Conservation (phyloP, 1,284 basidiomycete genomes). For the Ustilago curta region DNA sequence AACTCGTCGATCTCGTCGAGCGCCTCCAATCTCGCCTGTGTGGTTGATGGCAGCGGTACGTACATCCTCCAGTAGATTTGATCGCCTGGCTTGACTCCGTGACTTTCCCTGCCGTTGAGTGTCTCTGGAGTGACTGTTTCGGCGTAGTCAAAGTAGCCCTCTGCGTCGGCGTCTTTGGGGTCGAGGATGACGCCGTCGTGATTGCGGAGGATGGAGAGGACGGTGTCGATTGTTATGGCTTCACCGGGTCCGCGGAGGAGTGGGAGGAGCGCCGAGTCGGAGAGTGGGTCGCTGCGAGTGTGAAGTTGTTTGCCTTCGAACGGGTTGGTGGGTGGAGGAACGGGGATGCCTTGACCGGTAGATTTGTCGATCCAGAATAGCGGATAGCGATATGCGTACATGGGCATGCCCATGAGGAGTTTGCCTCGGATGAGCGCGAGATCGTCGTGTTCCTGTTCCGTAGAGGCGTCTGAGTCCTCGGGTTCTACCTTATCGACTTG, state of each 20-base stretch:
- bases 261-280: slow-evolving; percentile 7
- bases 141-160: slow-evolving; percentile 39
- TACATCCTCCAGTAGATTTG: slow-evolving; percentile 42
- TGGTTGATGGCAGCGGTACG: slow-evolving; percentile 21
- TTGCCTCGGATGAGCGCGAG: slow-evolving; percentile 19
- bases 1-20: slow-evolving; percentile 4
- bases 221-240: slow-evolving; percentile 24
- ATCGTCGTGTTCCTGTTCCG: slow-evolving; percentile 6
- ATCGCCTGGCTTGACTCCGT: slow-evolving; percentile 32
- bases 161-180: slow-evolving; percentile 10
- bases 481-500: neutral
- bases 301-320: slow-evolving; percentile 16
- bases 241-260: slow-evolving; percentile 45
- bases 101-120: neutral
- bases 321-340: slow-evolving; percentile 8
- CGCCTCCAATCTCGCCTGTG: slow-evolving; percentile 3
- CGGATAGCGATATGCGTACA: slow-evolving; percentile 51
- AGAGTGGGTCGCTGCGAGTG: neutral
- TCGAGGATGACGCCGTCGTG: slow-evolving; percentile 28
- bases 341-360: slow-evolving; percentile 26
- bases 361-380: slow-evolving; percentile 37
- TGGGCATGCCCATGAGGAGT: slow-evolving; percentile 45
- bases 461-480: neutral
- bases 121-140: slow-evolving; percentile 23
- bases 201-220: slow-evolving; percentile 20